Base-by-base conservation (phyloP, 164 flowering plant genomes). In the Berberis vulgaris region DNA sequence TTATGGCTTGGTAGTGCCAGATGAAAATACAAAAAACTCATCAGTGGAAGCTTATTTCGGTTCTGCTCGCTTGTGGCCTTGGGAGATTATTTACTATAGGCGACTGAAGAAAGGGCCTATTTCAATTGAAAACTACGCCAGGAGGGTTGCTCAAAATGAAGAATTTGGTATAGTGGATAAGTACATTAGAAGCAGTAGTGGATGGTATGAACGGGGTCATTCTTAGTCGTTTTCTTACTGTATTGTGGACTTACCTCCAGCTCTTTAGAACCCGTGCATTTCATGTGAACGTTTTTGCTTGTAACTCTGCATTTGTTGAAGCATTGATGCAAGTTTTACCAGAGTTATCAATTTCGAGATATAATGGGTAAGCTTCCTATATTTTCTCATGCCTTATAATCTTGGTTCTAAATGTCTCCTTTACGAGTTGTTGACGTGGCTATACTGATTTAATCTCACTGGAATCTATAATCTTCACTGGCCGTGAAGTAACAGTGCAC, bases 41-140 rank as follows among this genome's bases (percentile, higher is more conserved):
- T 9, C 82, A 8, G 57, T 54, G 4, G 76, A 77, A 57, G 60
- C 41, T 42, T 73, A 64, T 74, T 82, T 82, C 75, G 83, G 86
- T 67, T 78, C 83, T 67, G 79, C 84, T 65, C 81, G 88, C 43
- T 49, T 78, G 57, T 84, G 84, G 86, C 86, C 89, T 42, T 79
- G 83, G 84, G 79, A 78, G 72, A 70, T 79, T 41, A 68, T 84
- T n/a, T 81, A 78, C 58, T 79, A 82, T 62, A 73, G 84, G 66
- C 71, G 82, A 55, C 60, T 81, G 59, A 79, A 74, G 67, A 84
- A 81, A 65, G 86, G 86, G 4, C 75, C 82, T 9, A 78, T 82
- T 57, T 76, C 83, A 41, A 60, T 57, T 60, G 82, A 81, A 62
- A 84, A 84, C 70, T 82, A 82, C 75, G 74, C 78, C 12, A 73